Conservation (phyloP, 768 basidiomycete genomes). For the Suillus subaureus region DNA sequence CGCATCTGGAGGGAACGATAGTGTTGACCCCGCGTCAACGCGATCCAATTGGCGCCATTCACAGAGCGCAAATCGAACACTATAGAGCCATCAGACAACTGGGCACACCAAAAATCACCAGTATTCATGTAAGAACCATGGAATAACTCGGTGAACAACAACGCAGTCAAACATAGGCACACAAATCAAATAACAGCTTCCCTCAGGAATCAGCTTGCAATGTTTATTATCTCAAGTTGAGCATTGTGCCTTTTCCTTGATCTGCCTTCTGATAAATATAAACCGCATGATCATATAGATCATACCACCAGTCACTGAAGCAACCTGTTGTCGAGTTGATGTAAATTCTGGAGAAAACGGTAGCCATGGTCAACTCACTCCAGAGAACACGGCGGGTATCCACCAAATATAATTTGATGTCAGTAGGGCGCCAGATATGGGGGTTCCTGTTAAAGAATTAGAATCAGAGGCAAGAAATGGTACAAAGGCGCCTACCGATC, state of each 20-base stretch:
- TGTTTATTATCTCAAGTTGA: not conserved
- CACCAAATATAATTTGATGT: slow-evolving; percentile 55
- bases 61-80: not conserved
- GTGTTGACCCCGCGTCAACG: not conserved
- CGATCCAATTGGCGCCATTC: not conserved
- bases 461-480: slow-evolving; percentile 8
- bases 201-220: not conserved
- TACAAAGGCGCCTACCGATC: slow-evolving; percentile 18
- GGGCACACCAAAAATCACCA: not conserved
- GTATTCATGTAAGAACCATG: not conserved
- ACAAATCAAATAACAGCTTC: not conserved
- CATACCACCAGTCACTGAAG: not conserved
- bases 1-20: not conserved
- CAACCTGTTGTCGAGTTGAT: not conserved
- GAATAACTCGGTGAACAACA: not conserved
- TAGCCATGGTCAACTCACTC: slow-evolving; percentile 27
- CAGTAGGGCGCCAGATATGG: slow-evolving; percentile 61
- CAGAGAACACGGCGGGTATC: slow-evolving; percentile 30
- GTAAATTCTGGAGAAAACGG: not conserved
- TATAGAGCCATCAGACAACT: not conserved
- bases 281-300: not conserved
- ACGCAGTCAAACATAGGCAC: not conserved
- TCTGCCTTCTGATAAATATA: not conserved
- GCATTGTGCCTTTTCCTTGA: not conserved
- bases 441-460: slow-evolving; percentile 44